Percentiles rank a stretch among this genome's conserved stretches.
Conservation (phyloP, 2,329 filamentous ascomycete genomes). For the Pleochaeta shiraiana region DNA sequence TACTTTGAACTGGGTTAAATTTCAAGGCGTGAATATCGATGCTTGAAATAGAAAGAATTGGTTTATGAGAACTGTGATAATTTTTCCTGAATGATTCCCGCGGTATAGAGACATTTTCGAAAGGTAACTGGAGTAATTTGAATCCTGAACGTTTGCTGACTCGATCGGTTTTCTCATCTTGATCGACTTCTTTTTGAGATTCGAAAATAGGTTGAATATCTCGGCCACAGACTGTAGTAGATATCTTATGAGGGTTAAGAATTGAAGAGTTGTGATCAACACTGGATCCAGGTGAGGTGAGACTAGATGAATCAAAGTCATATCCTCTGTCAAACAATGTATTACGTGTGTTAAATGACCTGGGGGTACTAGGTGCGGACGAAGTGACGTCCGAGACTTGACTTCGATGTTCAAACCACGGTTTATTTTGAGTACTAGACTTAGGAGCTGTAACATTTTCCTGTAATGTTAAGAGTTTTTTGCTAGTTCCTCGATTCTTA, state of each 20-base stretch:
- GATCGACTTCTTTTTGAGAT: conserved; percentile 18
- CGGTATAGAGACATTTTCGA: no score
- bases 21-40: conserved; percentile 78
- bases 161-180: conserved; percentile 15
- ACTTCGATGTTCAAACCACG: conserved; percentile 43
- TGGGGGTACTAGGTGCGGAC: conserved; percentile 64
- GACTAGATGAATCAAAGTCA: conserved; percentile 43
- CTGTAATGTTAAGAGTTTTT: no score
- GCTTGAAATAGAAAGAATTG: conserved; percentile 65
- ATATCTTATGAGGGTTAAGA: conserved; percentile 29
- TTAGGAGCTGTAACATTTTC: no score
- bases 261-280: conserved; percentile 43
- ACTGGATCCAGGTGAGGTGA: conserved; percentile 64
- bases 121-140: no score
- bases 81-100: no score
- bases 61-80: conserved; percentile 64
- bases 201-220: conserved; percentile 22
- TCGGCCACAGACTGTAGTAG: conserved; percentile 31
- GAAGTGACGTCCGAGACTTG: conserved; percentile 41
- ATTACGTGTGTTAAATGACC: conserved; percentile 46
- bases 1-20: conserved; percentile 52
- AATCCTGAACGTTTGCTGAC: no score
- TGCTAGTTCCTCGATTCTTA: conserved; percentile 21
- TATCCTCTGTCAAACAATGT: conserved; percentile 56
- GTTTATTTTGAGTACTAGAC: no score